These are phyloP conservation scores for Erythrophleum ivorense DNA, from an alignment of 331 rosid species.

Conservation along the genomic window DNA sequence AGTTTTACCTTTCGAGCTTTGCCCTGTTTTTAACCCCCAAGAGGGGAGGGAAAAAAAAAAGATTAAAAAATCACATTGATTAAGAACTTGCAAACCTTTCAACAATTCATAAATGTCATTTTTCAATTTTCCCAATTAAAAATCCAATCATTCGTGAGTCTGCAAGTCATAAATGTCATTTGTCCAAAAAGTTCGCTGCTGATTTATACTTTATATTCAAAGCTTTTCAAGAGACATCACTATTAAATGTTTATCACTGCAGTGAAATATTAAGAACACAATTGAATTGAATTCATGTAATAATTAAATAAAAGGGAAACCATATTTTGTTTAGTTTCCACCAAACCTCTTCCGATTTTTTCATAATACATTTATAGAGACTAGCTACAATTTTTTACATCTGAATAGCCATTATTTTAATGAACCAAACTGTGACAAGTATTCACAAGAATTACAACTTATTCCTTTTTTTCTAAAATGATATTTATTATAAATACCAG, in stretches of 20 bases:
- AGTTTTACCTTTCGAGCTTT: background rate
- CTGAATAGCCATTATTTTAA: background rate
- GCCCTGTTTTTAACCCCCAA: background rate
- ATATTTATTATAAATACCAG: background rate
- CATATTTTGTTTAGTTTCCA: no score
- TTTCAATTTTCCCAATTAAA: background rate
- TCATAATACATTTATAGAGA: background rate
- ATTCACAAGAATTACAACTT: background rate
- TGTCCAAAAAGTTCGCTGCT: background rate
- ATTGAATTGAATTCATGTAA: background rate
- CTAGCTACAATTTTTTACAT: background rate
- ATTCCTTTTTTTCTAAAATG: background rate
- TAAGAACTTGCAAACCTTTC: background rate
- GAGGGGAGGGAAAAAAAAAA: background rate
- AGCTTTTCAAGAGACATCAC: background rate
- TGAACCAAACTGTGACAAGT: background rate
- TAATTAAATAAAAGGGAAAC: background rate
- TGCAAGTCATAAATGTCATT: background rate
- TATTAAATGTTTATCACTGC: background rate
- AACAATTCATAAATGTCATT: background rate
- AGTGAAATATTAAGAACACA: background rate
- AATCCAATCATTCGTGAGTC: background rate
- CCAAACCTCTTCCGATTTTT: background rate
- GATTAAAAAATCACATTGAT: background rate
- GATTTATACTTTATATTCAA: slow-evolving; percentile 6